Evolutionary conservation across 2,329 filamentous ascomycete genomes (phyloP).

Genomic region (Blastomyces percursus): DNA sequence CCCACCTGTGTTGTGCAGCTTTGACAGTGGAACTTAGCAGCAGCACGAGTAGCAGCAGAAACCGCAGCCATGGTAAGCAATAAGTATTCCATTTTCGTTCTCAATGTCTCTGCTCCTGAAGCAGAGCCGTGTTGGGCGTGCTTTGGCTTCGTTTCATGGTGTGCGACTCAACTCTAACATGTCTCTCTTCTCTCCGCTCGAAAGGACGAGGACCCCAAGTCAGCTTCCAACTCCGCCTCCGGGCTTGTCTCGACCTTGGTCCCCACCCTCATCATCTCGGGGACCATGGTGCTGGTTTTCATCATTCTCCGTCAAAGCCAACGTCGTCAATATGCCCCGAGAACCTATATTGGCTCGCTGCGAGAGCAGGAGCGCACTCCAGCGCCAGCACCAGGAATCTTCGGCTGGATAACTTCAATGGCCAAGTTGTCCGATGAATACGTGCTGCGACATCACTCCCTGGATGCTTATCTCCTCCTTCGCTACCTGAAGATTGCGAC

Average conservation of each 20-base stretch:
- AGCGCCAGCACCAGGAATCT: conserved; percentile 47
- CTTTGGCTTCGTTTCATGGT: background rate
- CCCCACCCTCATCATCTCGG: conserved; percentile 35
- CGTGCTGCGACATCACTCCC: conserved; percentile 77
- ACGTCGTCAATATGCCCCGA: conserved; percentile 43
- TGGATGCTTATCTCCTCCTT: conserved; percentile 85
- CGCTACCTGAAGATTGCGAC: conserved; percentile 73
- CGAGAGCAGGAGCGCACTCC: conserved; percentile 47
- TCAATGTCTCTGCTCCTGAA: conserved; percentile 1
- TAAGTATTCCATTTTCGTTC: background rate
- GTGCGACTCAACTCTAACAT: background rate
- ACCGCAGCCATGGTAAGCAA: conserved; percentile 2
- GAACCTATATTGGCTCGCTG: conserved; percentile 45
- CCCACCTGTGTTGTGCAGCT: background rate
- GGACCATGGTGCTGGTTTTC: conserved; percentile 40
- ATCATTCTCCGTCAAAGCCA: conserved; percentile 40
- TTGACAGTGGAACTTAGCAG: background rate
- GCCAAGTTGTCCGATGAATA: conserved; percentile 61
- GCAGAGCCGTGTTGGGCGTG: background rate
- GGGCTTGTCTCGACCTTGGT: conserved; percentile 41
- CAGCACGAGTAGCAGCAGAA: background rate
- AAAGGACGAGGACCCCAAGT: conserved; percentile 9
- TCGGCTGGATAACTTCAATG: conserved; percentile 59
- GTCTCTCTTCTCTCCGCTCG: conserved; percentile 1
- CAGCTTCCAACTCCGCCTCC: conserved; percentile 26